Evolutionary conservation across 2,329 filamentous ascomycete genomes (phyloP).

Genomic region (Corinectria fuckeliana): DNA sequence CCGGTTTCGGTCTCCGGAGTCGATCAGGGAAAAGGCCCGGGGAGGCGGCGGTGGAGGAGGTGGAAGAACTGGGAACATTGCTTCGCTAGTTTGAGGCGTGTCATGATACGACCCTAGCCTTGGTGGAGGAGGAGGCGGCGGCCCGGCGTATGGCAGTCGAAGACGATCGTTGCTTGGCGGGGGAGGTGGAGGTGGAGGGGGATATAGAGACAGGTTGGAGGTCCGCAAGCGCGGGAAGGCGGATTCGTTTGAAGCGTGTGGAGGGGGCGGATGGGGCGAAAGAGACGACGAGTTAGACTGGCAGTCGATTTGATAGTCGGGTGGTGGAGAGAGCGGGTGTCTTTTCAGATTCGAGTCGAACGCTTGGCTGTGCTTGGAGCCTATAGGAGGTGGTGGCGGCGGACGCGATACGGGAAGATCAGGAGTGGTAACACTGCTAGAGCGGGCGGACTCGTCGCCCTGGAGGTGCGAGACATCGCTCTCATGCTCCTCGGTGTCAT

Average conservation of each 20-base stretch:
- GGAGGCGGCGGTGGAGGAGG: conserved; percentile 17
- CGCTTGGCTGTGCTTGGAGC: conserved; percentile 18
- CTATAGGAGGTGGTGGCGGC: conserved; percentile 26
- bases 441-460: conserved; percentile 38
- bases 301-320: conserved; percentile 5
- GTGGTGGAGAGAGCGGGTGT: conserved; percentile 18
- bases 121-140: conserved; percentile 21
- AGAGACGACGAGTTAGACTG: conserved; percentile 6
- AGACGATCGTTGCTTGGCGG: conserved; percentile 18
- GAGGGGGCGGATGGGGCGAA: conserved; percentile 14
- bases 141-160: not conserved
- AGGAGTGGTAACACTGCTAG: conserved; percentile 39
- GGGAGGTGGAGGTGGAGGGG: conserved; percentile 7
- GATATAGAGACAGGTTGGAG: conserved; percentile 14
- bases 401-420: conserved; percentile 31
- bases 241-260: conserved; percentile 14
- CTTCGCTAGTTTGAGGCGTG: conserved; percentile 12
- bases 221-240: not conserved
- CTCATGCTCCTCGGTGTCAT: conserved; percentile 35
- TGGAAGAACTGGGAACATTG: not conserved
- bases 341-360: conserved; percentile 19
- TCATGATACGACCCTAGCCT: conserved; percentile 9
- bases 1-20: not conserved
- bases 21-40: not conserved
- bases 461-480: conserved; percentile 38